A percentile compares a stretch with the other conserved stretches of the same genome.
phyloP scores from a whole-genome alignment of 169 alveolate genomes.

The Cystoisospora suis region DNA sequence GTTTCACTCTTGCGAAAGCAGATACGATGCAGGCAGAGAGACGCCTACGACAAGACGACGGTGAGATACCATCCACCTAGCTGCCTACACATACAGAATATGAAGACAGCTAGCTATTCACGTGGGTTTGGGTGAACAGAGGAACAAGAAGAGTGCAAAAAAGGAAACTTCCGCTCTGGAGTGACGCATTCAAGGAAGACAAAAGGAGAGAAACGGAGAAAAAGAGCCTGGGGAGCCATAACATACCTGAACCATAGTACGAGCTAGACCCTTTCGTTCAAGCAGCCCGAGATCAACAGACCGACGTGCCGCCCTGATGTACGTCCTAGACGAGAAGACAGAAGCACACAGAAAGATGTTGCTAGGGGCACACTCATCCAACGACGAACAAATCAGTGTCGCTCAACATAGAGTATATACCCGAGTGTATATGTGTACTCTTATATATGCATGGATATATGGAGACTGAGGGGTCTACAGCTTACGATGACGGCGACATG shows the following conservation, averaged over 20 bases:
- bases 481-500: too few species aligned
- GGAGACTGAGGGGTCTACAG: not conserved
- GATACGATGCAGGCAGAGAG: too few species aligned
- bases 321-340: constrained; percentile 67
- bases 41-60: too few species aligned
- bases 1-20: too few species aligned
- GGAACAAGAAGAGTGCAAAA: too few species aligned
- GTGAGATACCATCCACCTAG: too few species aligned
- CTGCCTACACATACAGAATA: too few species aligned
- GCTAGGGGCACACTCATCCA: not conserved
- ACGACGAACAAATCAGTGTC: not conserved
- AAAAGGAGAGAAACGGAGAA: too few species aligned
- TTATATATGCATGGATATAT: not conserved
- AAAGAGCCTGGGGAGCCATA: not conserved
- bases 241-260: constrained; percentile 74
- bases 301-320: constrained; percentile 83
- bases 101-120: too few species aligned
- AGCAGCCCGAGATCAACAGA: constrained; percentile 82
- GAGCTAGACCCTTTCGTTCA: constrained; percentile 75
- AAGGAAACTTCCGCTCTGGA: too few species aligned
- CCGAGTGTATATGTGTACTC: not conserved
- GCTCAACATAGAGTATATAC: not conserved
- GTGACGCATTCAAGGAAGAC: too few species aligned
- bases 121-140: too few species aligned
- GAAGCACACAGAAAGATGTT: not conserved